Evolutionary conservation across 306 rosid genomes (phyloP).

Genomic region (Vigna unguiculata): DNA sequence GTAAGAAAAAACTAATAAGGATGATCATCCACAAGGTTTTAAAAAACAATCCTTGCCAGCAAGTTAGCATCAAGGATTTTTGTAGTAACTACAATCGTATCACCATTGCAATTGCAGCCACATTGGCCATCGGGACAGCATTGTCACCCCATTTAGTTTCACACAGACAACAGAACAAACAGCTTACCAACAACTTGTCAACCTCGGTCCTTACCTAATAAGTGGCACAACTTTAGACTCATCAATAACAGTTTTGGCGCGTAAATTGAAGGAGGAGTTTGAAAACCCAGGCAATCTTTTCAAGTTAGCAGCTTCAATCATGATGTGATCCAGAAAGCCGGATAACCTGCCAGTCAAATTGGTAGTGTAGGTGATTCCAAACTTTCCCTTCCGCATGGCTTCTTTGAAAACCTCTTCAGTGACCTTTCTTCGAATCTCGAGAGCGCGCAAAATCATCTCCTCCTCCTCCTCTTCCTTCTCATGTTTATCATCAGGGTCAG

Average conservation of each 20-base stretch:
- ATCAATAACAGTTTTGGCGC: constrained; percentile 79
- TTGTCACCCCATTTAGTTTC: background rate
- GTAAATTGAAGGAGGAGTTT: constrained; percentile 68
- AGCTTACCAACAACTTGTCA: constrained; percentile 24
- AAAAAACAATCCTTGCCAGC: background rate
- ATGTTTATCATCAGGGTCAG: background rate
- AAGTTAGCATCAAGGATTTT: background rate
- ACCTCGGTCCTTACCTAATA: constrained; percentile 59
- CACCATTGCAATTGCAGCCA: background rate
- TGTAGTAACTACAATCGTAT: background rate
- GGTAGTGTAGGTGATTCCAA: constrained; percentile 77
- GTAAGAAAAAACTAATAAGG: background rate
- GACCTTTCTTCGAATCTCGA: constrained; percentile 86
- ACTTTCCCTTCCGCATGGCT: constrained; percentile 76
- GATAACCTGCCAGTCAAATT: constrained; percentile 62
- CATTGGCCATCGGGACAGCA: background rate
- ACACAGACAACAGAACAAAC: constrained; percentile 45
- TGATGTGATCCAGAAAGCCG: constrained; percentile 70
- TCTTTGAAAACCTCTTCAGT: constrained; percentile 79
- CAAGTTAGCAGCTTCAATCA: constrained; percentile 87
- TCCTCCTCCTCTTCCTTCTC: constrained; percentile 32
- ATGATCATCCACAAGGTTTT: background rate
- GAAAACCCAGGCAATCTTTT: constrained; percentile 73
- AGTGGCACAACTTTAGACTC: constrained; percentile 81
- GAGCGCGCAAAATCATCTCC: constrained; percentile 75